Evolutionary conservation across 2,329 filamentous ascomycete genomes (phyloP).

Genomic region (Fonsecaea pugnacius): DNA sequence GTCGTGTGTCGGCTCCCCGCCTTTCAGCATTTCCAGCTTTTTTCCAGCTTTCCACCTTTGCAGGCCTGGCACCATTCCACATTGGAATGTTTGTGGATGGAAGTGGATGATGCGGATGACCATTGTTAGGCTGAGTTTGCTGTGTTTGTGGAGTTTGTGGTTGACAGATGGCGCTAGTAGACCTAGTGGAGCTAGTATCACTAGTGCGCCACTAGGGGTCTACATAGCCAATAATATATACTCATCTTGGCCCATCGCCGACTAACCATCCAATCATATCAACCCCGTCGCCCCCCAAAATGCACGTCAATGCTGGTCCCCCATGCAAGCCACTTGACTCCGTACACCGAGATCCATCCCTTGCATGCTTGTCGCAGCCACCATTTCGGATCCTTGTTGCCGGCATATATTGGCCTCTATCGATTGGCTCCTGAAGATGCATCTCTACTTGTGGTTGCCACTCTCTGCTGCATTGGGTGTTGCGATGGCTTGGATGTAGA

Average conservation of each 20-base stretch:
- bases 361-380: not conserved
- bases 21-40: not conserved
- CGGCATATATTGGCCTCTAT: not conserved
- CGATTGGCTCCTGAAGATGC: not conserved
- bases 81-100: not conserved
- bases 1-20: not conserved
- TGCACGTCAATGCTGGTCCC: not conserved
- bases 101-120: not conserved
- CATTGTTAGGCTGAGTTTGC: not conserved
- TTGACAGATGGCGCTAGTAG: not conserved
- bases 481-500: not conserved
- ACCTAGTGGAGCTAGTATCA: not conserved
- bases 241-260: not conserved
- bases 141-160: constrained; percentile 1
- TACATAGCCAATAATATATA: not conserved
- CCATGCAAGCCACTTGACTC: not conserved
- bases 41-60: not conserved
- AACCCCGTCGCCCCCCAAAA: not conserved
- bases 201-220: not conserved
- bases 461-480: not conserved
- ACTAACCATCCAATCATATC: not conserved
- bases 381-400: not conserved
- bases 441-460: not conserved
- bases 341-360: constrained; percentile 1
- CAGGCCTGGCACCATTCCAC: not conserved